phyloP scores from a whole-genome alignment of 805 yeast genomes.

The Wickerhamiella slavikovae region DNA sequence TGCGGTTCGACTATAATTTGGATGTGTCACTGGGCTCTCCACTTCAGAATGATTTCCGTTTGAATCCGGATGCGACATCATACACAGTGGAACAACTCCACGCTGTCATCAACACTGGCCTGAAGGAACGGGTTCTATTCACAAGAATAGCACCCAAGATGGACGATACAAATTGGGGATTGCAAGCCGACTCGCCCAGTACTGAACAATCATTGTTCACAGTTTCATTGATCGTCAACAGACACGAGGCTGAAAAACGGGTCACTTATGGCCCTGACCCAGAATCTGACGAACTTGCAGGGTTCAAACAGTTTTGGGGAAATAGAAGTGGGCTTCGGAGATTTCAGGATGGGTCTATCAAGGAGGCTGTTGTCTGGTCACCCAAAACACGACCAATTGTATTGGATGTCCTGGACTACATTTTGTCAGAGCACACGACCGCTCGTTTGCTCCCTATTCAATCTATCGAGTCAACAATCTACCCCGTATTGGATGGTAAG shows the following conservation, averaged over 20 bases:
- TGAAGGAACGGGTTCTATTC: too few species aligned
- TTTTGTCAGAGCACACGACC: constrained; percentile 33
- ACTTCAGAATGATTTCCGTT: neutral
- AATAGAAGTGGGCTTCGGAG: constrained; percentile 63
- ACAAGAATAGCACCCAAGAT: neutral
- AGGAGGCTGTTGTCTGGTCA: constrained; percentile 79
- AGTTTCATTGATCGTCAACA: constrained; percentile 49
- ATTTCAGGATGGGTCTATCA: constrained; percentile 80
- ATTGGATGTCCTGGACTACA: constrained; percentile 39
- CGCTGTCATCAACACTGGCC: neutral
- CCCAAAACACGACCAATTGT: constrained; percentile 37
- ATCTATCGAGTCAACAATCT: constrained; percentile 21
- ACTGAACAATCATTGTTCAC: constrained; percentile 2
- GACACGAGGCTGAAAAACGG: constrained; percentile 55
- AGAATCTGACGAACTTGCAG: constrained; percentile 34
- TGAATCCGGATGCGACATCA: too few species aligned
- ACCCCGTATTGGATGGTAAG: neutral
- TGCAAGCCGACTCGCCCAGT: constrained; percentile 7
- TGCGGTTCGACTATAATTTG: constrained; percentile 47
- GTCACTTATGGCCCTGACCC: constrained; percentile 75
- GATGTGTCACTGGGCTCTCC: constrained; percentile 21
- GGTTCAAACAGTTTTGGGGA: constrained; percentile 83
- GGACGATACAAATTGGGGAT: constrained; percentile 9
- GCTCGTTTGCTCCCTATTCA: constrained; percentile 28
- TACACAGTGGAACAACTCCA: too few species aligned